A percentile compares a stretch with the other conserved stretches of the same genome.
These are phyloP conservation scores for Mycena maculata DNA, from an alignment of 768 basidiomycete species.

Conservation along the genomic window DNA sequence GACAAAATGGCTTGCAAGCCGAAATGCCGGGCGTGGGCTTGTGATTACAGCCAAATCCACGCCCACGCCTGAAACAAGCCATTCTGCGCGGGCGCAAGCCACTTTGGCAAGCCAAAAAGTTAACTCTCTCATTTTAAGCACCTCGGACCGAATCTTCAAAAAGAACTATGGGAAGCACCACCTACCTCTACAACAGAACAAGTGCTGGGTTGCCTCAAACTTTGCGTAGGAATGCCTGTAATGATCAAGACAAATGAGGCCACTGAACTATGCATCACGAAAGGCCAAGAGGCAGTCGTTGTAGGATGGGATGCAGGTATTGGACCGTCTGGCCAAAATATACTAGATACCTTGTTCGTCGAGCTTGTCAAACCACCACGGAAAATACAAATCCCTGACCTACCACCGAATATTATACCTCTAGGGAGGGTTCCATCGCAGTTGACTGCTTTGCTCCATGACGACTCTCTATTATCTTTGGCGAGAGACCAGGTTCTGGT, in stretches of 20 bases:
- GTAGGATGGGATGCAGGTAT: constrained; percentile 38
- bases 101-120: too few species aligned
- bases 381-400: constrained; percentile 36
- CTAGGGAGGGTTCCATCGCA: constrained; percentile 10
- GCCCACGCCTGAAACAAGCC: too few species aligned
- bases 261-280: constrained; percentile 49
- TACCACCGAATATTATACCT: constrained; percentile 47
- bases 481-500: constrained; percentile 39
- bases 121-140: too few species aligned
- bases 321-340: constrained; percentile 23
- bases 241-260: constrained; percentile 47
- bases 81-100: too few species aligned
- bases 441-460: neutral
- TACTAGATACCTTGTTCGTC: constrained; percentile 46
- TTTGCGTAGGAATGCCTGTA: constrained; percentile 49
- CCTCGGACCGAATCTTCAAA: neutral
- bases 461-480: constrained; percentile 22
- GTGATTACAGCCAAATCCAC: too few species aligned
- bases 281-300: constrained; percentile 46
- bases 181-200: constrained; percentile 22
- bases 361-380: constrained; percentile 40
- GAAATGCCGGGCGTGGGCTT: too few species aligned
- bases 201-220: constrained; percentile 38
- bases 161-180: neutral
- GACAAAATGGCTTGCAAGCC: too few species aligned